A percentile compares a stretch with the other conserved stretches of the same genome.
phyloP scores from a whole-genome alignment of 116 monocot species.

The Zostera marina region DNA sequence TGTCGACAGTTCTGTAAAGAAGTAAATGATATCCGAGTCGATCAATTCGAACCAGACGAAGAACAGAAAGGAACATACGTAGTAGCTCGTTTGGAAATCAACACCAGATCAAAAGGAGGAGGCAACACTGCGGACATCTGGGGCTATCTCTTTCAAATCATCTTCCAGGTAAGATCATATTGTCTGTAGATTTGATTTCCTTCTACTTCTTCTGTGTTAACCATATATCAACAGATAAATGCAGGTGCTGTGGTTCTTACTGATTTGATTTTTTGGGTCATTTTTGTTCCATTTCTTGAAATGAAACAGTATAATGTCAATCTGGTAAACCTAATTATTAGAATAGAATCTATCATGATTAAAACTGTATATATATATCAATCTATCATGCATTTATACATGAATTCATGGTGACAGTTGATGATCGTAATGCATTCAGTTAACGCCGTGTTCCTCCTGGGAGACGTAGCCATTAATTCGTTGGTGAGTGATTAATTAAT shows the following conservation, averaged over 20 bases:
- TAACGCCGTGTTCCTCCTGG: conserved; percentile 72
- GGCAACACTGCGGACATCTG: conserved; percentile 37
- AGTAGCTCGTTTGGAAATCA: conserved; percentile 2
- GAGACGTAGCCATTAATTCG: conserved; percentile 62
- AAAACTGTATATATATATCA: too few relatives aligned
- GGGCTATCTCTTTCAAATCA: conserved; percentile 77
- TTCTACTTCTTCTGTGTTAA: not conserved
- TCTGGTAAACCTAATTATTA: conserved; percentile 39
- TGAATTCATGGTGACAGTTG: conserved; percentile 23
- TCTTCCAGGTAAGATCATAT: conserved; percentile 53
- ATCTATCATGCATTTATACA: too few relatives aligned
- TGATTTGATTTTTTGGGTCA: conserved; percentile 91
- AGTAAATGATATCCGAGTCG: conserved; percentile 10
- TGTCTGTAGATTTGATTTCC: too few relatives aligned
- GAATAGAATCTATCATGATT: too few relatives aligned
- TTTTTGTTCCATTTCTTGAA: conserved; percentile 78
- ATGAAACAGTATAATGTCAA: conserved; percentile 61
- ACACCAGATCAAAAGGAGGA: conserved; percentile 3
- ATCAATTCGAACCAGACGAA: conserved; percentile 20
- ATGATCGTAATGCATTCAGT: conserved; percentile 78
- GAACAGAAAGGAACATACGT: conserved; percentile 27
- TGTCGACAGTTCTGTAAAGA: conserved; percentile 39
- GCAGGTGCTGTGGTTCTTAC: conserved; percentile 97
- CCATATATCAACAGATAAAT: conserved; percentile 61
- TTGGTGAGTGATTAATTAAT: too few relatives aligned